Percentiles rank a stretch among this genome's conserved stretches.
These are phyloP conservation scores for Globisporangium uncinulatum DNA, from an alignment of 352 stramenopile species.

Conservation along the genomic window DNA sequence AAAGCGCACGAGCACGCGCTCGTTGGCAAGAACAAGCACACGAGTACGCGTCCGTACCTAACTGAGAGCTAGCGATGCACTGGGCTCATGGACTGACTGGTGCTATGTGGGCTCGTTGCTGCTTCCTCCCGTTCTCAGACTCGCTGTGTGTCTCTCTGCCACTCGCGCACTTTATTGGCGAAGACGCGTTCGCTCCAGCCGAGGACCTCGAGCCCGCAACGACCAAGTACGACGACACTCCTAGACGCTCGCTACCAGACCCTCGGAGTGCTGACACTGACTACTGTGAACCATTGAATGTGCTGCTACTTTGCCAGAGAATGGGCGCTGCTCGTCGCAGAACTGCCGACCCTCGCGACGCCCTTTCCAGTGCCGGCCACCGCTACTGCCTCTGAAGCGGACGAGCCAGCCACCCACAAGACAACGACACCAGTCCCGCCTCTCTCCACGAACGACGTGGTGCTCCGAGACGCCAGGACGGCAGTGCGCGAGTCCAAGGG, in stretches of 20 bases:
- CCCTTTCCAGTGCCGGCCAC: not conserved
- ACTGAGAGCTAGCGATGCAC: not conserved
- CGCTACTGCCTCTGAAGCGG: not conserved
- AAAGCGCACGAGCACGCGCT: constrained; percentile 4
- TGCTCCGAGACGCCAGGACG: constrained; percentile 15
- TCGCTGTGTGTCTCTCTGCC: constrained; percentile 49
- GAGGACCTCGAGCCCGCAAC: constrained; percentile 27
- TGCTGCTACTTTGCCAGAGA: constrained; percentile 5
- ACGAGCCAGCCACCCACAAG: not conserved
- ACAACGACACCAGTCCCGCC: not conserved
- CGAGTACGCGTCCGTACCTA: constrained; percentile 1
- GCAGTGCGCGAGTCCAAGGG: constrained; percentile 19
- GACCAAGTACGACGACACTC: constrained; percentile 17
- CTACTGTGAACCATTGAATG: not conserved
- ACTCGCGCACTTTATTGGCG: constrained; percentile 67
- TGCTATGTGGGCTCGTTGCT: not conserved
- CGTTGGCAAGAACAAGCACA: constrained; percentile 12
- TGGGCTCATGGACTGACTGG: not conserved
- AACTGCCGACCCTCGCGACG: constrained; percentile 8
- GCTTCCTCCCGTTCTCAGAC: constrained; percentile 6
- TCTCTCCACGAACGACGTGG: not conserved
- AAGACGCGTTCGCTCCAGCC: constrained; percentile 44
- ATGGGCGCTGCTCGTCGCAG: constrained; percentile 39
- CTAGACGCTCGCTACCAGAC: not conserved
- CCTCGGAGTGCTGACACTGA: not conserved